These are phyloP conservation scores for Stropharia rugosoannulata DNA, from an alignment of 768 basidiomycete species.

Conservation along the genomic window DNA sequence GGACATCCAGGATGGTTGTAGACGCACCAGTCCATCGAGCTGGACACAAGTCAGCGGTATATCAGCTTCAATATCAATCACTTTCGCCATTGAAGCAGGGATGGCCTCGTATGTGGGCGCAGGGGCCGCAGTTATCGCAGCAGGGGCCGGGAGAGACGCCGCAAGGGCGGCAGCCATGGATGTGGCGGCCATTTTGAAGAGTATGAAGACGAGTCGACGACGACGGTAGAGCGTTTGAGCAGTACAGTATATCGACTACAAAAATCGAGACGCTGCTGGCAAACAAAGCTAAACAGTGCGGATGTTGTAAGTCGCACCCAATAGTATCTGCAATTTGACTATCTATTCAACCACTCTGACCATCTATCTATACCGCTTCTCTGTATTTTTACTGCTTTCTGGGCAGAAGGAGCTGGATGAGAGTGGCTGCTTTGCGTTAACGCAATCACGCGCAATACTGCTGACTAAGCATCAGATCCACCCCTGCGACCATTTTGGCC, in stretches of 20 bases:
- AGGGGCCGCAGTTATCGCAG: slow-evolving; percentile 57
- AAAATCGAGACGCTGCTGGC: slow-evolving; percentile 23
- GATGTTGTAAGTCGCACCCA: not conserved
- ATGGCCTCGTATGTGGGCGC: slow-evolving; percentile 81
- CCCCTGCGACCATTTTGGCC: not conserved
- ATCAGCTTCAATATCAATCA: slow-evolving; percentile 90
- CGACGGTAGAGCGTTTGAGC: not conserved
- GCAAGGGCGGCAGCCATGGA: slow-evolving; percentile 95
- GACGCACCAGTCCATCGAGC: slow-evolving; percentile 77
- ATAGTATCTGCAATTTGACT: not conserved
- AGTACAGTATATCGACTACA: slow-evolving; percentile 1
- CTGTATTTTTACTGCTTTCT: too few relatives aligned
- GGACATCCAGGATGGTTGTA: slow-evolving; percentile 6
- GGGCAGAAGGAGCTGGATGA: too few relatives aligned
- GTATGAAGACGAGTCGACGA: not conserved
- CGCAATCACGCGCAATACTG: not conserved
- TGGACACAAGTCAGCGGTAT: slow-evolving; percentile 79
- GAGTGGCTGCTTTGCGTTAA: too few relatives aligned
- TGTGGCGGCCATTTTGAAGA: slow-evolving; percentile 56
- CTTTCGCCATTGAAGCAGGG: slow-evolving; percentile 90
- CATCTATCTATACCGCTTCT: too few relatives aligned
- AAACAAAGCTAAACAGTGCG: slow-evolving; percentile 29
- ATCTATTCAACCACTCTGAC: not conserved
- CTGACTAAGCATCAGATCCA: not conserved
- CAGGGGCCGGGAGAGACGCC: slow-evolving; percentile 73